These are phyloP conservation scores for Papiliotrema terrestris DNA, from an alignment of 1,284 basidiomycete genomes.

Conservation along the genomic window DNA sequence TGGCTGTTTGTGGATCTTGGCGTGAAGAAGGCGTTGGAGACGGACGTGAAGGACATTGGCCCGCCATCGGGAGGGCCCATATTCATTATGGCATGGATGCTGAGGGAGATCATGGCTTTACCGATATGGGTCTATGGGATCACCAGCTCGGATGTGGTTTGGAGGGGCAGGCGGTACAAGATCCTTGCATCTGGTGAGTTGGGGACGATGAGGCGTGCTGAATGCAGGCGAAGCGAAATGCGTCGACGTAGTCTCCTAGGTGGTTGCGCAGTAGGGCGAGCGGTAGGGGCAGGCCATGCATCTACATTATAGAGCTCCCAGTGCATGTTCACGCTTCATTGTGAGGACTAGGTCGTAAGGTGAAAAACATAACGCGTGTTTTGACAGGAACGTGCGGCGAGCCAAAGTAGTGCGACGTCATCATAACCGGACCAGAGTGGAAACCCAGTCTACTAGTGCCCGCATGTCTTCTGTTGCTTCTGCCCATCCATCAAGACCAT, in stretches of 20 bases:
- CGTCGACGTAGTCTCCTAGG: neutral
- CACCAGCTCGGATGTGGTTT: slow-evolving; percentile 70
- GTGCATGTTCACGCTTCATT: too few relatives aligned
- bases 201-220: neutral
- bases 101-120: slow-evolving; percentile 72
- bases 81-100: slow-evolving; percentile 72
- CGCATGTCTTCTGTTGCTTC: too few relatives aligned
- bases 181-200: slow-evolving; percentile 39
- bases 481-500: too few relatives aligned
- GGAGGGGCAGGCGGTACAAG: slow-evolving; percentile 62
- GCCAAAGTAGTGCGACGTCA: too few relatives aligned
- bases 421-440: too few relatives aligned
- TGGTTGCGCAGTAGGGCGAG: too few relatives aligned
- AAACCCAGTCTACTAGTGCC: too few relatives aligned
- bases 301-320: too few relatives aligned
- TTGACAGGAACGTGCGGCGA: too few relatives aligned
- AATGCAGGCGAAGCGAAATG: neutral
- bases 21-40: slow-evolving; percentile 37
- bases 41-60: slow-evolving; percentile 65
- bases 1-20: slow-evolving; percentile 48
- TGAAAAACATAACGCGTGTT: too few relatives aligned
- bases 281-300: too few relatives aligned
- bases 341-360: too few relatives aligned
- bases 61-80: slow-evolving; percentile 52
- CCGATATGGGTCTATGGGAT: slow-evolving; percentile 82